Evolutionary conservation across 2,329 filamentous ascomycete genomes (phyloP).

Genomic region (Aspergillus transmontanensis): DNA sequence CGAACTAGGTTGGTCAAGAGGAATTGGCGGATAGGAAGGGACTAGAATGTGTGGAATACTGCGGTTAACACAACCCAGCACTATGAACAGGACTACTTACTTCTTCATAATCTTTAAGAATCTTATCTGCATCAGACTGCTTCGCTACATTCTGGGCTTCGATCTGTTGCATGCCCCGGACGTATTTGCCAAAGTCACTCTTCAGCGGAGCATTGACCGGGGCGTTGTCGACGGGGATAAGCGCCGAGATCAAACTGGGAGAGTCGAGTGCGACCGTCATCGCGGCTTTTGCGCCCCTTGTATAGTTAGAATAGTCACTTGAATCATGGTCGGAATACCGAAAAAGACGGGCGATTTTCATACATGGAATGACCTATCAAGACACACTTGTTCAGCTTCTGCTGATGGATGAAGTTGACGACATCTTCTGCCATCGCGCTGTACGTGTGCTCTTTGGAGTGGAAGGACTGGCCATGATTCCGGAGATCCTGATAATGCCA

Average conservation of each 20-base stretch:
- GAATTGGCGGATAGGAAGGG: constrained; percentile 82
- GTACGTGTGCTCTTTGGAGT: constrained; percentile 77
- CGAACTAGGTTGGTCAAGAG: constrained; percentile 81
- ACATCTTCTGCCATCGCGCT: constrained; percentile 80
- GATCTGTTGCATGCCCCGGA: constrained; percentile 81
- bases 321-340: not conserved
- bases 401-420: constrained; percentile 72
- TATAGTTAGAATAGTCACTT: constrained; percentile 6
- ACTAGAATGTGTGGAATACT: constrained; percentile 40
- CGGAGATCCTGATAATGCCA: constrained; percentile 68
- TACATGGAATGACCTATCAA: constrained; percentile 95
- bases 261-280: constrained; percentile 80
- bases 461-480: constrained; percentile 90
- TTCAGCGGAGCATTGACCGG: constrained; percentile 78
- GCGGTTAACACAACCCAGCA: not conserved
- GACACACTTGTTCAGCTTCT: constrained; percentile 69
- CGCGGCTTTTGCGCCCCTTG: constrained; percentile 84
- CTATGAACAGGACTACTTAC: constrained; percentile 42
- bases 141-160: constrained; percentile 68
- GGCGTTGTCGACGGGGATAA: constrained; percentile 90
- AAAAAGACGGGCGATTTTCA: constrained; percentile 25
- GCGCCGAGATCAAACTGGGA: constrained; percentile 66
- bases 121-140: constrained; percentile 77
- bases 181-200: constrained; percentile 75
- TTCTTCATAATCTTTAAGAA: constrained; percentile 73